Evolutionary conservation across 345 rosid genomes (phyloP), one percentile per base, ranked within the genome.

Genomic region (Cardamine occulta): DNA sequence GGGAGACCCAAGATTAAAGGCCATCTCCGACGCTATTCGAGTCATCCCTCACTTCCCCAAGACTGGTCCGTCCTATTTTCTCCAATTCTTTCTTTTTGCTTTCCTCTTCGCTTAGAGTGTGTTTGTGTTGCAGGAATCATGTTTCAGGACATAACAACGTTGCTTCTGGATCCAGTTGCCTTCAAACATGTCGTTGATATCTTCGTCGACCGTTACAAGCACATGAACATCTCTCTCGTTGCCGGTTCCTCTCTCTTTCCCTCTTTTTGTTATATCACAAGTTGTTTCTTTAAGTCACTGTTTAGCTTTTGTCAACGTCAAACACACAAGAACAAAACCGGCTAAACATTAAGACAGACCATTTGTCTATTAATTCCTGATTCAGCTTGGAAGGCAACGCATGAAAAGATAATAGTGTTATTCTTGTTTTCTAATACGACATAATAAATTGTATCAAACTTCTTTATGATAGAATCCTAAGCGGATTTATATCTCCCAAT

Each of bases 101-200:
- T 28, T 24, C 44, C 7, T 17, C 37, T 60, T 70, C 2, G 37
- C 10, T 70, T 55, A 4, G 28, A 19, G 35, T 44, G 32, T 44
- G 8, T 58, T 18, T 28, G 7, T 57, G 40, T 72, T 59, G 68
- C 49, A 94, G 98, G 98, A 61, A 94, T 94, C 70, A 91, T 91
- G 97, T 94, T 94, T 83, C 98, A 94, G 57, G 98, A 94, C 72
- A 94, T 94, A 67, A 94, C 96, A 31, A 91, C 98, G 37, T 73
- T 94, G 84, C 61, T 94, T 83, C 70, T 91, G 68, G 88, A 94
- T 85, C 98, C 91, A 73, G 85, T 86, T 81, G 96, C 96, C 61
- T 94, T 94, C 74, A 84, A 88, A 78, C 79, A 94, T 76, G 89
- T 95, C 6, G 86, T 94, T 74, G 98, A 91, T 72, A 94, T 91